These are phyloP conservation scores for Arthroderma sp. DNA, from an alignment of 2,329 filamentous ascomycete species.

Conservation along the genomic window DNA sequence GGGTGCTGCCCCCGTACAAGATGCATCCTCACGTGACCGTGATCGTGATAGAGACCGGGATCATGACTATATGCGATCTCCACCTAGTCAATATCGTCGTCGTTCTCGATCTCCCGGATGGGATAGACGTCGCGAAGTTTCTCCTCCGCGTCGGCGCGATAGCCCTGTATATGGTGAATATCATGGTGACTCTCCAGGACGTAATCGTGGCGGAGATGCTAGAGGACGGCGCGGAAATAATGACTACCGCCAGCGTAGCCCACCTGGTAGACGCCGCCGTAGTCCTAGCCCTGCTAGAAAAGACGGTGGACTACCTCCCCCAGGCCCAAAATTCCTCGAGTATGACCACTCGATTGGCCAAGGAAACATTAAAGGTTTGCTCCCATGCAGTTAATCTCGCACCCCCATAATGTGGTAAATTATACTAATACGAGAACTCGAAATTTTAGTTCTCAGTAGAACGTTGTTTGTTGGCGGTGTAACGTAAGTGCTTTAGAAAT, in stretches of 20 bases:
- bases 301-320: slow-evolving; percentile 30
- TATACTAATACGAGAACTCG: slow-evolving; percentile 9
- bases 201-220: slow-evolving; percentile 41
- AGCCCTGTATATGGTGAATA: slow-evolving; percentile 63
- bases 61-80: slow-evolving; percentile 50
- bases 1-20: slow-evolving; percentile 19
- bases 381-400: slow-evolving; percentile 3
- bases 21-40: slow-evolving; percentile 17
- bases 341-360: slow-evolving; percentile 61
- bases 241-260: slow-evolving; percentile 80
- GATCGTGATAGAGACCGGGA: slow-evolving; percentile 42
- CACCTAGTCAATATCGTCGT: slow-evolving; percentile 47
- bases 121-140: slow-evolving; percentile 54
- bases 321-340: slow-evolving; percentile 61
- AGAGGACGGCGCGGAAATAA: slow-evolving; percentile 37
- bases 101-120: slow-evolving; percentile 69
- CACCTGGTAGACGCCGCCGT: slow-evolving; percentile 54
- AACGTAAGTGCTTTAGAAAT: slow-evolving; percentile 46
- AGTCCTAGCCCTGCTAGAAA: slow-evolving; percentile 45
- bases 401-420: slow-evolving; percentile 7
- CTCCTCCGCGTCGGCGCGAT: slow-evolving; percentile 47
- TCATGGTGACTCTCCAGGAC: slow-evolving; percentile 53
- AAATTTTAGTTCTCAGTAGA: slow-evolving; percentile 61
- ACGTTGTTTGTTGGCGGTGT: slow-evolving; percentile 96
- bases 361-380: slow-evolving; percentile 61